Conservation (phyloP, 768 basidiomycete genomes). For the Boletus tylopilopsis region DNA sequence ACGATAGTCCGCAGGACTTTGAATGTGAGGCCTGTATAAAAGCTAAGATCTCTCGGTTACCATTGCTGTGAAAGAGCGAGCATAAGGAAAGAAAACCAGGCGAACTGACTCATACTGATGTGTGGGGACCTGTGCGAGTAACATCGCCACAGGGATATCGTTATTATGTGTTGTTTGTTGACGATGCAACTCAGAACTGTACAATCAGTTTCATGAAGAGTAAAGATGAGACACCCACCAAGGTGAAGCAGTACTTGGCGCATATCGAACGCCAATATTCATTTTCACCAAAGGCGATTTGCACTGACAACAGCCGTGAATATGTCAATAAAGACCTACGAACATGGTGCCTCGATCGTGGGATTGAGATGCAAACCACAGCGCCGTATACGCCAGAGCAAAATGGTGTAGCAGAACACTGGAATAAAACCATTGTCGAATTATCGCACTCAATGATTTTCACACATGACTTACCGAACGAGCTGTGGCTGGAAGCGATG, state of each 20-base stretch:
- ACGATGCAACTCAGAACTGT: background rate
- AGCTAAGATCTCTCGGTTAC: background rate
- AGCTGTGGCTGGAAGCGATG: background rate
- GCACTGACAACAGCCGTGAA: background rate
- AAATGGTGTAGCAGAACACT: no score
- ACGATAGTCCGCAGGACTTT: background rate
- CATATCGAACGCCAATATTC: background rate
- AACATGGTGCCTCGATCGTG: background rate
- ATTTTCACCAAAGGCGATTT: background rate
- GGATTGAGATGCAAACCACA: background rate
- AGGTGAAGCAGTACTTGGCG: background rate
- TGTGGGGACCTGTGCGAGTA: background rate
- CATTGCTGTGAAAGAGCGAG: background rate
- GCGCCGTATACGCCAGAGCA: background rate
- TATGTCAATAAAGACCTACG: background rate
- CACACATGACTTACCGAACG: background rate
- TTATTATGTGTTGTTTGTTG: background rate
- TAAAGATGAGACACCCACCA: background rate
- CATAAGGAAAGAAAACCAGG: background rate
- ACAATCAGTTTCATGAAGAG: background rate
- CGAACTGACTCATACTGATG: conserved; percentile 3
- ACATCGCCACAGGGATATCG: background rate
- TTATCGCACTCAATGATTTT: background rate
- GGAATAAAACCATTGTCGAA: background rate
- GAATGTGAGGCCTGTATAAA: conserved; percentile 2